phyloP scores from a whole-genome alignment of 2,329 filamentous ascomycete genomes.

The Pseudovirgaria hyperparasitica region DNA sequence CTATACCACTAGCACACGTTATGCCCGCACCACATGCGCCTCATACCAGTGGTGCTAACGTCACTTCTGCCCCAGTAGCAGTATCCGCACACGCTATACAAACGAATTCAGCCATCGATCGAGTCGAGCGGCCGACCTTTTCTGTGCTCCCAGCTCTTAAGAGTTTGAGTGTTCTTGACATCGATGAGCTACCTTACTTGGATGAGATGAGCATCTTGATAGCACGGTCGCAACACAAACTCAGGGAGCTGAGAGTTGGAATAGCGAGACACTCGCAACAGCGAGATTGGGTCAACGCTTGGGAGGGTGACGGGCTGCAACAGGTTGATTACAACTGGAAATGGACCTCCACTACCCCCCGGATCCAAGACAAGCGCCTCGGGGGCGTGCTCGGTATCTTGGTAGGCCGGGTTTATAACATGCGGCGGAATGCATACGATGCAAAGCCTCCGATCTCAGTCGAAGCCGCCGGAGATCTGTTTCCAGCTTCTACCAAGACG shows the following conservation, averaged over 20 bases:
- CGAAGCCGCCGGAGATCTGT: neutral
- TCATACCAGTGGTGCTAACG: slow-evolving; percentile 21
- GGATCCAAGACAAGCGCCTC: slow-evolving; percentile 48
- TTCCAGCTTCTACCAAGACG: neutral
- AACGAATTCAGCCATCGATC: slow-evolving; percentile 25
- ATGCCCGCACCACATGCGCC: slow-evolving; percentile 23
- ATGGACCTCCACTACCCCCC: slow-evolving; percentile 36
- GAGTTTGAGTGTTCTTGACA: slow-evolving; percentile 64
- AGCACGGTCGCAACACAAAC: slow-evolving; percentile 50
- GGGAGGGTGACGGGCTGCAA: slow-evolving; percentile 49
- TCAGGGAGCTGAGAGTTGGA: slow-evolving; percentile 63
- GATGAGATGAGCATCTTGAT: slow-evolving; percentile 73
- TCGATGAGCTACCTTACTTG: slow-evolving; percentile 70
- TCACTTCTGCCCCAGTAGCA: slow-evolving; percentile 18
- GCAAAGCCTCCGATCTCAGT: slow-evolving; percentile 7
- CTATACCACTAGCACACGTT: slow-evolving; percentile 22
- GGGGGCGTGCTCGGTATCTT: slow-evolving; percentile 58
- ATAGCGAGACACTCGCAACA: slow-evolving; percentile 45
- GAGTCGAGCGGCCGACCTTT: slow-evolving; percentile 68
- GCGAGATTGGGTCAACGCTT: slow-evolving; percentile 45
- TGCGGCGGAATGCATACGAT: slow-evolving; percentile 24
- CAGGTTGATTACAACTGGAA: slow-evolving; percentile 49
- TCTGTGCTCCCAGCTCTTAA: slow-evolving; percentile 64
- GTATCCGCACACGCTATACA: slow-evolving; percentile 15
- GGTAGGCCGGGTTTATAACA: slow-evolving; percentile 53